Percentiles rank a stretch among this genome's conserved stretches.
Evolutionary conservation across 2,329 filamentous ascomycete genomes (phyloP).

Genomic region (Coleophoma crateriformis): DNA sequence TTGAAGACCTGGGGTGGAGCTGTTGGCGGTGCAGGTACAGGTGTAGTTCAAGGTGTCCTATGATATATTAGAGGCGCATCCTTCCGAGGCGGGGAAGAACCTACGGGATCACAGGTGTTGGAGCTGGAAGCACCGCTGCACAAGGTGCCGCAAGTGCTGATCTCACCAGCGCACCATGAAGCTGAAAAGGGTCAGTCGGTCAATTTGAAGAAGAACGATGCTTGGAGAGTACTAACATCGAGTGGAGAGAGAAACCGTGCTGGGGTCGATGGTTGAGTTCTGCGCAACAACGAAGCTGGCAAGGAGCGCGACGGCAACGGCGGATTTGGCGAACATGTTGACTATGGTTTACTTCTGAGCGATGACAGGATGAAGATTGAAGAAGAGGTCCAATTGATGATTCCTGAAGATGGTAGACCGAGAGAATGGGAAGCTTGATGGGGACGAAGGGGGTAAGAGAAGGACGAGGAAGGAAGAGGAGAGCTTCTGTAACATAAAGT

Average conservation of each 20-base stretch:
- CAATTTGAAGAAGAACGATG: slow-evolving; percentile 4
- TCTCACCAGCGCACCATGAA: slow-evolving; percentile 53
- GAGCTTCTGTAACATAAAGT: background rate
- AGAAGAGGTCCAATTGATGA: background rate
- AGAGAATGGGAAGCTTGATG: slow-evolving; percentile 1
- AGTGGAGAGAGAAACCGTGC: slow-evolving; percentile 6
- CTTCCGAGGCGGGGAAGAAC: slow-evolving; percentile 17
- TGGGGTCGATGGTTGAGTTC: slow-evolving; percentile 21
- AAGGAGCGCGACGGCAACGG: slow-evolving; percentile 19
- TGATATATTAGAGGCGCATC: background rate
- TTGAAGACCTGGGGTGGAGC: slow-evolving; percentile 46
- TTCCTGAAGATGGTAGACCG: background rate
- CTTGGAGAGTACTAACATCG: slow-evolving; percentile 14
- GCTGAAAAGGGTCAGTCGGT: slow-evolving; percentile 23
- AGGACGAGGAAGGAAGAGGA: background rate
- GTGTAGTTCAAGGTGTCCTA: slow-evolving; percentile 45
- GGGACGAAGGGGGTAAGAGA: background rate
- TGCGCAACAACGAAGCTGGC: slow-evolving; percentile 18
- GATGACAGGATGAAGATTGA: background rate
- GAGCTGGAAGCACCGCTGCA: slow-evolving; percentile 43
- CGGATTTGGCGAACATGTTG: slow-evolving; percentile 24
- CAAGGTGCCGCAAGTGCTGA: slow-evolving; percentile 53
- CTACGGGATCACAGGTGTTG: slow-evolving; percentile 54
- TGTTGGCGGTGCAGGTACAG: slow-evolving; percentile 50
- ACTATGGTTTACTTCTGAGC: background rate